Conservation (phyloP, 306 rosid genomes). For the Rubus idaeus region DNA sequence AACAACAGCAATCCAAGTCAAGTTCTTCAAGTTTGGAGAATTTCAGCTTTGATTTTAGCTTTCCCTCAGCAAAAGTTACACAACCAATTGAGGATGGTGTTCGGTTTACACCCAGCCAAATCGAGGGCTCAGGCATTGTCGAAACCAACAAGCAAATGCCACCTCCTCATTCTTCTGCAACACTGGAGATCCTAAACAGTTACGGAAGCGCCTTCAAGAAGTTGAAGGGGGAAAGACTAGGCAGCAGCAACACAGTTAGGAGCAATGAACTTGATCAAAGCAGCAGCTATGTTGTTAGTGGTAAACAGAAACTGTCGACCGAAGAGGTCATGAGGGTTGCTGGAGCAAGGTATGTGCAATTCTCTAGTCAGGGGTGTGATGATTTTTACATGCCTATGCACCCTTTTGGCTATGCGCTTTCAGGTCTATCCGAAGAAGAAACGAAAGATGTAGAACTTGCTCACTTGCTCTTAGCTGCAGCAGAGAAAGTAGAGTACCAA, state of each 20-base stretch:
- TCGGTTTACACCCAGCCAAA: background rate
- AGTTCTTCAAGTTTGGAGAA: conserved; percentile 31
- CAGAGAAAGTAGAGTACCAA: conserved; percentile 59
- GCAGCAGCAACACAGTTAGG: background rate
- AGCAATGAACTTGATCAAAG: background rate
- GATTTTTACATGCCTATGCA: conserved; percentile 37
- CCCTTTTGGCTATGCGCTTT: conserved; percentile 53
- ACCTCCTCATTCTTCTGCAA: conserved; percentile 33
- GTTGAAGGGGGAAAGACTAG: conserved; percentile 27
- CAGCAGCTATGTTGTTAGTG: background rate
- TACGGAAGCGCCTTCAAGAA: conserved; percentile 47
- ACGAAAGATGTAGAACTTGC: conserved; percentile 65
- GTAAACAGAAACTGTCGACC: conserved; percentile 45
- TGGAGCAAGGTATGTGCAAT: conserved; percentile 67
- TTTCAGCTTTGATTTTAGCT: conserved; percentile 26
- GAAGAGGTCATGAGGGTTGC: conserved; percentile 69
- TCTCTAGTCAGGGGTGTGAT: conserved; percentile 45
- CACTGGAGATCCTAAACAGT: conserved; percentile 52
- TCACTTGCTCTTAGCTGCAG: conserved; percentile 64
- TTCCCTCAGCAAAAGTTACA: conserved; percentile 19
- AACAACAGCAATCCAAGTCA: conserved; percentile 30
- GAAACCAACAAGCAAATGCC: conserved; percentile 21
- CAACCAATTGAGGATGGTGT: conserved; percentile 17
- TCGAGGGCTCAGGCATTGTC: conserved; percentile 18
- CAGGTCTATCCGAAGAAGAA: conserved; percentile 50